Percentiles rank a stretch among this genome's conserved stretches.
These are phyloP conservation scores for Ploettnerulaceae sp. DNA, from an alignment of 2,329 filamentous ascomycete species.

Conservation along the genomic window DNA sequence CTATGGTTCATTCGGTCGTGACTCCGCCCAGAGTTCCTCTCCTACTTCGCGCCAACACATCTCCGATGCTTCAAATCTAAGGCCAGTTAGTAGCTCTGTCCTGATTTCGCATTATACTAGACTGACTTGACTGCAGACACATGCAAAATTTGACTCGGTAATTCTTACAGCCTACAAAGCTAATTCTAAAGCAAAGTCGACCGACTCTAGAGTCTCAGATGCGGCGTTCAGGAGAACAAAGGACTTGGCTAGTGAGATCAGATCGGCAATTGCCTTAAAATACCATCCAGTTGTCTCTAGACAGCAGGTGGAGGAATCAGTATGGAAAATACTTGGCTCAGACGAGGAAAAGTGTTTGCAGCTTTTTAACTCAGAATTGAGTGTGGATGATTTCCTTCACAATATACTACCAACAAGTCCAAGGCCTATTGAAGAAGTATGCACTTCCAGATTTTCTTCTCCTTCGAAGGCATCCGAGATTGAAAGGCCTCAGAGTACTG, in stretches of 20 bases:
- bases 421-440: background rate
- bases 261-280: background rate
- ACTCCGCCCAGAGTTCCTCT: too few relatives aligned
- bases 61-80: too few relatives aligned
- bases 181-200: too few relatives aligned
- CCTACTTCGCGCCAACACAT: too few relatives aligned
- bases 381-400: slow-evolving; percentile 4
- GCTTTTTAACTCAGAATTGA: slow-evolving; percentile 1
- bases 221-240: background rate
- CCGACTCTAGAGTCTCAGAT: background rate
- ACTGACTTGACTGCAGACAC: background rate
- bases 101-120: too few relatives aligned
- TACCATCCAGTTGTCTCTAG: background rate
- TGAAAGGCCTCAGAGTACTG: background rate
- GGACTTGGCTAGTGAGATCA: background rate
- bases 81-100: too few relatives aligned
- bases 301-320: background rate
- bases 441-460: background rate
- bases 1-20: too few relatives aligned
- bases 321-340: background rate
- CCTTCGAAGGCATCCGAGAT: background rate
- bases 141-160: background rate
- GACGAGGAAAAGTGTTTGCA: background rate
- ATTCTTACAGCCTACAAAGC: background rate
- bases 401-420: too few relatives aligned